Conservation (phyloP, 768 basidiomycete genomes). For the Boletus bicolor region DNA sequence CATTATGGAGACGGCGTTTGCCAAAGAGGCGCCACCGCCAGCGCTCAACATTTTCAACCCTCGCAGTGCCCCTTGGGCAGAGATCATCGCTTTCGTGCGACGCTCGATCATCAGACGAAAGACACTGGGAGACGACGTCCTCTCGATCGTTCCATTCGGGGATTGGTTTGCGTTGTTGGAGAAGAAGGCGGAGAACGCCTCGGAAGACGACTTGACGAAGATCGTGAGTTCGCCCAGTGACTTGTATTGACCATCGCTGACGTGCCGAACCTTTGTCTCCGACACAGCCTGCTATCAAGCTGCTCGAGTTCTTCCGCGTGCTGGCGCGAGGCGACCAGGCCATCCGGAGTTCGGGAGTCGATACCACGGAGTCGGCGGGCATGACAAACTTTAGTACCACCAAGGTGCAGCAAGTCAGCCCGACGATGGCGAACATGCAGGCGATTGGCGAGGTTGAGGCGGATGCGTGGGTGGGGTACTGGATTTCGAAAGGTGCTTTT, state of each 20-base stretch:
- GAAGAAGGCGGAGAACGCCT: constrained; percentile 14
- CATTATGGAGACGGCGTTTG: constrained; percentile 30
- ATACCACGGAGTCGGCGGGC: constrained; percentile 18
- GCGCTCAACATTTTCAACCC: constrained; percentile 41
- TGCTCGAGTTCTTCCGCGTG: constrained; percentile 33
- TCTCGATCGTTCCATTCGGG: constrained; percentile 33
- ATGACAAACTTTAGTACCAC: constrained; percentile 19
- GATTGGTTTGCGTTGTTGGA: constrained; percentile 36
- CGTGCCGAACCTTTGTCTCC: not conserved
- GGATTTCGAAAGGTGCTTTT: constrained; percentile 21
- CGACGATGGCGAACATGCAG: constrained; percentile 25
- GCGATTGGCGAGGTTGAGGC: constrained; percentile 24
- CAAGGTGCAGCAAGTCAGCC: constrained; percentile 14
- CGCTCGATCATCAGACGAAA: constrained; percentile 14
- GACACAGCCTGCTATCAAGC: constrained; percentile 34
- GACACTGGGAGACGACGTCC: not conserved
- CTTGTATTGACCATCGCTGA: not conserved
- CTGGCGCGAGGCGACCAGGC: constrained; percentile 20
- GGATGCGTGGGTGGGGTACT: constrained; percentile 25
- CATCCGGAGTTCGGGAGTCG: not conserved
- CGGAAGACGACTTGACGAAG: constrained; percentile 26
- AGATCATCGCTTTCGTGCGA: constrained; percentile 27
- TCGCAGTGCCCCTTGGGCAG: constrained; percentile 31
- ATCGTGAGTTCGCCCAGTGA: constrained; percentile 27
- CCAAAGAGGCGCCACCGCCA: constrained; percentile 12